phyloP scores from a whole-genome alignment of 23 red algal genomes.

The Gracilaria domingensis region DNA sequence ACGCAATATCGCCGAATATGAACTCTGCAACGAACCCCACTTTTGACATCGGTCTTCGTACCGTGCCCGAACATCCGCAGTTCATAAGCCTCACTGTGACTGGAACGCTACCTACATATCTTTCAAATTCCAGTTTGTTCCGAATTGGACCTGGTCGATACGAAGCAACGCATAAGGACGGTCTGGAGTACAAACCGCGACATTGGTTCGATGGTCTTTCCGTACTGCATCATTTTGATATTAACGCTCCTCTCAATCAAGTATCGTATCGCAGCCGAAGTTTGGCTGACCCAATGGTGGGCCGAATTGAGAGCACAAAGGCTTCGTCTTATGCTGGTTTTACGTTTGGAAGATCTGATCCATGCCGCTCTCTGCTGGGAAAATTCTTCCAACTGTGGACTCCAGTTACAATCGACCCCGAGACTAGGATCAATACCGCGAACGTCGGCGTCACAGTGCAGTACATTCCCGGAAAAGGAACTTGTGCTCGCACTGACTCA shows the following conservation, averaged over 20 bases:
- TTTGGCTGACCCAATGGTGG: background rate
- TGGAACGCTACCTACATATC: conserved; percentile 48
- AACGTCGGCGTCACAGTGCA: conserved; percentile 58
- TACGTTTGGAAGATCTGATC: conserved; percentile 18
- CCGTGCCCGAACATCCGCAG: conserved; percentile 33
- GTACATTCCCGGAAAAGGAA: conserved; percentile 27
- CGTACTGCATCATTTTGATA: conserved; percentile 37
- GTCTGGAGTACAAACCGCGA: background rate
- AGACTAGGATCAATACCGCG: background rate
- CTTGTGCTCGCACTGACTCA: conserved; percentile 20
- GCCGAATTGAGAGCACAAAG: background rate
- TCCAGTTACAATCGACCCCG: background rate
- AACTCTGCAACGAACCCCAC: background rate
- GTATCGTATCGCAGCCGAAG: conserved; percentile 44
- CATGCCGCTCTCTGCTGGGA: conserved; percentile 31
- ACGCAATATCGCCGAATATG: background rate
- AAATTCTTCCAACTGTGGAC: conserved; percentile 42
- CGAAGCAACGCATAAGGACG: conserved; percentile 21
- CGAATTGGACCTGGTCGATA: conserved; percentile 63
- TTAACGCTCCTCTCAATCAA: background rate
- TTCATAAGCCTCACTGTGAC: conserved; percentile 4
- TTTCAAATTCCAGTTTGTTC: conserved; percentile 21
- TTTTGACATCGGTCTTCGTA: conserved; percentile 25
- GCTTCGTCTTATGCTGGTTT: background rate
- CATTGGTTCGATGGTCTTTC: conserved; percentile 52